A percentile compares a stretch with the other conserved stretches of the same genome.
Evolutionary conservation across 2,329 filamentous ascomycete species (phyloP).

Genomic region (Epichloe sibirici): DNA sequence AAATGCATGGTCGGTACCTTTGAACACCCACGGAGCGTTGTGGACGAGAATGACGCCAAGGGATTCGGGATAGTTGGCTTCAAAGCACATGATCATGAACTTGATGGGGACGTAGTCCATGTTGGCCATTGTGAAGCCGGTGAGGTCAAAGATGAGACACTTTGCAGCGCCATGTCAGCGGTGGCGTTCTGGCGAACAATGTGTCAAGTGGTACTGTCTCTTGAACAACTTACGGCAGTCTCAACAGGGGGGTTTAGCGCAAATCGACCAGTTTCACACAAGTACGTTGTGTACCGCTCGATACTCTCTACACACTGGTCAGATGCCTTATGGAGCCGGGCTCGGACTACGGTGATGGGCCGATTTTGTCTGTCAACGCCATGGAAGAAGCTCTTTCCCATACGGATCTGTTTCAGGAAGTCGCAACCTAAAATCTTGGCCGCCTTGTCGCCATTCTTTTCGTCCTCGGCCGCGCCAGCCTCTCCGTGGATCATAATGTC

Average conservation of each 20-base stretch:
- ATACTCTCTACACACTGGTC: conserved; percentile 21
- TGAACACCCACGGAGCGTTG: conserved; percentile 64
- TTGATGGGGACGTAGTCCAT: conserved; percentile 69
- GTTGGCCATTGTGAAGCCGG: conserved; percentile 55
- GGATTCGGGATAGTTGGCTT: conserved; percentile 66
- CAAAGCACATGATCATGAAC: conserved; percentile 69
- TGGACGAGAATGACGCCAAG: conserved; percentile 60
- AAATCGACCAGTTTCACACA: conserved; percentile 21
- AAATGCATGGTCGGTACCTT: conserved; percentile 14
- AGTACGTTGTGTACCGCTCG: conserved; percentile 26
- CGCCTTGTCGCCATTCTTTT: conserved; percentile 14
- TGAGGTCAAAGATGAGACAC: conserved; percentile 57
- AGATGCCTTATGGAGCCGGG: conserved; percentile 19
- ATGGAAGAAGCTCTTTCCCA: conserved; percentile 26
- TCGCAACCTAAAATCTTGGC: conserved; percentile 1
- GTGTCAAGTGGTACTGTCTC: background rate
- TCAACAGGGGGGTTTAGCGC: conserved; percentile 8
- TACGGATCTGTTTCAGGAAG: conserved; percentile 25
- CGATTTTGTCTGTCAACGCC: conserved; percentile 22
- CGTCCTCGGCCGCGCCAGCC: conserved; percentile 14
- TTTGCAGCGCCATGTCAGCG: background rate
- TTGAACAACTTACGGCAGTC: conserved; percentile 7
- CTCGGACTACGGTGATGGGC: conserved; percentile 24
- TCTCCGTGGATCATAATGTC: conserved; percentile 23
- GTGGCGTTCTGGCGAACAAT: background rate